A percentile compares a stretch with the other conserved stretches of the same genome.
These are phyloP conservation scores for Torulaspora quercuum DNA, from an alignment of 805 yeast genomes.

Conservation along the genomic window DNA sequence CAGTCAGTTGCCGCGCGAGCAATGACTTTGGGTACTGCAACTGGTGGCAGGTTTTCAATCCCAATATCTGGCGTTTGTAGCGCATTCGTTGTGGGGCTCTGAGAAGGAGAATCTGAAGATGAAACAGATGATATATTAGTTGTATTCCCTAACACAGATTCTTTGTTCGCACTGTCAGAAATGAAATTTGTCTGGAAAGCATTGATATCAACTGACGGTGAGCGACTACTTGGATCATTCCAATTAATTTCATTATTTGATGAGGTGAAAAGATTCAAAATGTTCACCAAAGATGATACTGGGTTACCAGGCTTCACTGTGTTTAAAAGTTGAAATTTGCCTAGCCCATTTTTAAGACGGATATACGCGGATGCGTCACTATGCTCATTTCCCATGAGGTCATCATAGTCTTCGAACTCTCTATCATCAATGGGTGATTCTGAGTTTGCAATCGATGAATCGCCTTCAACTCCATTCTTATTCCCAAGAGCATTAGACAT, in stretches of 20 bases:
- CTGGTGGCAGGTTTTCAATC: conserved; percentile 7
- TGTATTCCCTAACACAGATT: not conserved
- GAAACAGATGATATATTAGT: conserved; percentile 5
- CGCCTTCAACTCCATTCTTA: too few species aligned
- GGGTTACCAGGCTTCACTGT: conserved; percentile 84
- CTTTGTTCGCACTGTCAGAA: conserved; percentile 2
- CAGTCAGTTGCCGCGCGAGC: conserved; percentile 74
- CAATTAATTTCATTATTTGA: conserved; percentile 8
- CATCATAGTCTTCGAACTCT: conserved; percentile 36
- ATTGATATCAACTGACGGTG: conserved; percentile 6
- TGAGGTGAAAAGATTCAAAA: conserved; percentile 65
- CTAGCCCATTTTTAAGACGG: conserved; percentile 26
- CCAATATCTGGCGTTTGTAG: conserved; percentile 3
- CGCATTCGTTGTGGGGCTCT: conserved; percentile 1
- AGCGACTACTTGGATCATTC: conserved; percentile 2
- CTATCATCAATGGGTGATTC: conserved; percentile 1
- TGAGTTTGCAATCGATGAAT: too few species aligned
- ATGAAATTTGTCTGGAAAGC: conserved; percentile 8
- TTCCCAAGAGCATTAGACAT: not conserved
- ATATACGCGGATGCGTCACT: conserved; percentile 20
- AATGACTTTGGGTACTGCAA: conserved; percentile 44
- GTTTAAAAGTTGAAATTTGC: conserved; percentile 67
- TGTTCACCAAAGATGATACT: conserved; percentile 74
- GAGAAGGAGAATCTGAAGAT: conserved; percentile 2
- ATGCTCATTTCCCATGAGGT: conserved; percentile 9